Percentiles rank a stretch among this genome's conserved stretches.
Conservation (phyloP, 345 rosid genomes). For the Boechera retrofracta region DNA sequence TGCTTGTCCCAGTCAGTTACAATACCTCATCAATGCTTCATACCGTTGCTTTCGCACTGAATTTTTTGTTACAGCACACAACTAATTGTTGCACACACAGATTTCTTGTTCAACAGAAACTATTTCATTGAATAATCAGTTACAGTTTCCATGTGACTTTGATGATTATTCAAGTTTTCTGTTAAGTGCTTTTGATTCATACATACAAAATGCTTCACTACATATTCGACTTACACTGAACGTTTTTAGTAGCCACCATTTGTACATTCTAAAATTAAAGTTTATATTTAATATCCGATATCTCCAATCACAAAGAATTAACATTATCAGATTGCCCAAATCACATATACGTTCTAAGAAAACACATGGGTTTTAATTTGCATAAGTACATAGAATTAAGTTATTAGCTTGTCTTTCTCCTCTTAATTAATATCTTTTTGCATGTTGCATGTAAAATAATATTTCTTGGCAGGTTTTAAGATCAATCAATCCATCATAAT, state of each 20-base stretch:
- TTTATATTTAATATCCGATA: neutral
- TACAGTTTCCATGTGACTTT: too few species aligned
- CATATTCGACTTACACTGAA: neutral
- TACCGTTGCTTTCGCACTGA: too few species aligned
- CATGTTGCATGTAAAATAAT: neutral
- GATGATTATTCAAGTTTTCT: too few species aligned
- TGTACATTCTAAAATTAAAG: neutral
- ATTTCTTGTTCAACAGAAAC: too few species aligned
- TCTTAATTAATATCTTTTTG: neutral
- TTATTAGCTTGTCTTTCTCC: neutral
- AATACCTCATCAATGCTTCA: too few species aligned
- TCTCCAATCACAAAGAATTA: neutral
- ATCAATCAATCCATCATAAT: neutral
- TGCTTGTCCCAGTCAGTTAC: too few species aligned
- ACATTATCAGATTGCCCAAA: neutral
- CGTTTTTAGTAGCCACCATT: neutral
- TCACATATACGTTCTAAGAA: neutral
- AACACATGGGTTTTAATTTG: constrained; percentile 13
- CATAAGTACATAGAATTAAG: neutral
- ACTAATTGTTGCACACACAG: too few species aligned
- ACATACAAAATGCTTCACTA: too few species aligned
- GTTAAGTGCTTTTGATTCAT: too few species aligned
- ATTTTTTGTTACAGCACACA: too few species aligned
- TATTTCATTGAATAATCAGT: too few species aligned
- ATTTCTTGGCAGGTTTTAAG: constrained; percentile 1